phyloP scores from a whole-genome alignment of 2,329 filamentous ascomycete genomes.

The Chaetomium globosum region DNA sequence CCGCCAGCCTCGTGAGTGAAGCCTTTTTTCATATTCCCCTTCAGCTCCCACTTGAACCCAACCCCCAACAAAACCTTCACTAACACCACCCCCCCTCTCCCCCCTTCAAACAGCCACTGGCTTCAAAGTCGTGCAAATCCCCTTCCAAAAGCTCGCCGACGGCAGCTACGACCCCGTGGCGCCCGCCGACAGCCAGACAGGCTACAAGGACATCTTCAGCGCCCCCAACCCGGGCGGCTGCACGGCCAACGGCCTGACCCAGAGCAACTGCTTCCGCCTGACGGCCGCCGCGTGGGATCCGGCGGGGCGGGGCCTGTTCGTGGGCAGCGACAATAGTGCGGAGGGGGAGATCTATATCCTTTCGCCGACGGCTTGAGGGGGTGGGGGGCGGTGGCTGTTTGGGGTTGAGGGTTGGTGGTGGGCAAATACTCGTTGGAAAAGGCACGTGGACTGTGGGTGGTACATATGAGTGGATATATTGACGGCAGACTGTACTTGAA shows the following conservation, averaged over 20 bases:
- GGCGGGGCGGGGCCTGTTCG: conserved; percentile 42
- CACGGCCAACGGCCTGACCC: conserved; percentile 43
- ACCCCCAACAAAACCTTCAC: too few relatives aligned
- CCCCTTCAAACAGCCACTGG: conserved; percentile 36
- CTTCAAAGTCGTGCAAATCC: conserved; percentile 41
- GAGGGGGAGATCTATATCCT: conserved; percentile 44
- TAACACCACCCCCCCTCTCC: conserved; percentile 25
- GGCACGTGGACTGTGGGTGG: too few relatives aligned
- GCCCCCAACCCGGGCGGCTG: conserved; percentile 38
- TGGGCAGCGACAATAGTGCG: conserved; percentile 44
- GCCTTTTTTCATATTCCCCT: neutral
- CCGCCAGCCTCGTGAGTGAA: conserved; percentile 18
- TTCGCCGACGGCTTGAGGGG: conserved; percentile 21
- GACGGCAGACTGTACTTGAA: too few relatives aligned
- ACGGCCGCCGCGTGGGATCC: conserved; percentile 44
- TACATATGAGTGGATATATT: too few relatives aligned
- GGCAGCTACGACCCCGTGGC: conserved; percentile 41
- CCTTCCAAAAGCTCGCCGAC: conserved; percentile 38
- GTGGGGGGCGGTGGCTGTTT: too few relatives aligned
- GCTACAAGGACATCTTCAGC: conserved; percentile 40
- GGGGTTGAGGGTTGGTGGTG: neutral
- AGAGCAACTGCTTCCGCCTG: conserved; percentile 44
- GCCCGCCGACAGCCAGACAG: conserved; percentile 38
- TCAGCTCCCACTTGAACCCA: too few relatives aligned
- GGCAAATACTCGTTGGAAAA: neutral